Conservation (phyloP, 176 grass and related monocot species). For the Pharus latifolius region DNA sequence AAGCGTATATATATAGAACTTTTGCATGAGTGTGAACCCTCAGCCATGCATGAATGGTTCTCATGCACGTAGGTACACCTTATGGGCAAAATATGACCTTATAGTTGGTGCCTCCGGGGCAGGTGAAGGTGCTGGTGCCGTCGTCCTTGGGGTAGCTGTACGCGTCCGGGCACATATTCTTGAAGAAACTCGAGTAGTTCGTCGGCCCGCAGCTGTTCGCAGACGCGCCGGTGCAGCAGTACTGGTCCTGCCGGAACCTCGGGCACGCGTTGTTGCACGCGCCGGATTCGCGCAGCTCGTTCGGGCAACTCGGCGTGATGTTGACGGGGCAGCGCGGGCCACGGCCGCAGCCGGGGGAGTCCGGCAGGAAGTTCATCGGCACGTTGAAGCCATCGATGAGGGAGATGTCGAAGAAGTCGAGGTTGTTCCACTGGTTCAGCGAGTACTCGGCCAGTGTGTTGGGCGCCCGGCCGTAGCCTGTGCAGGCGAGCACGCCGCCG, state of each 20-base stretch:
- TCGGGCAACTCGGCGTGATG: slow-evolving; percentile 25
- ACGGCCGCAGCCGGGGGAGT: neutral
- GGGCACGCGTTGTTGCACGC: slow-evolving; percentile 42
- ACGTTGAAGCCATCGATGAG: slow-evolving; percentile 56
- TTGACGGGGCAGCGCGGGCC: slow-evolving; percentile 5
- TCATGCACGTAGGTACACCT: too few species aligned
- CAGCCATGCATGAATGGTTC: too few species aligned
- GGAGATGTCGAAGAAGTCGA: slow-evolving; percentile 52
- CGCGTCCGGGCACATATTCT: slow-evolving; percentile 27
- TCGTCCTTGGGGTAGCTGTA: slow-evolving; percentile 41
- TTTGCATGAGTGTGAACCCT: too few species aligned
- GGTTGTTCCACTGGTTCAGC: slow-evolving; percentile 6
- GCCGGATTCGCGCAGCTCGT: neutral
- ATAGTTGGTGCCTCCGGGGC: slow-evolving; percentile 33
- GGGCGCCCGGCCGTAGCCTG: slow-evolving; percentile 8
- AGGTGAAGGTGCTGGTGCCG: slow-evolving; percentile 14
- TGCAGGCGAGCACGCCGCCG: slow-evolving; percentile 25
- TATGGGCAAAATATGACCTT: slow-evolving; percentile 50
- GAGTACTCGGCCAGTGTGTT: slow-evolving; percentile 46
- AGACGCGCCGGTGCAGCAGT: slow-evolving; percentile 25
- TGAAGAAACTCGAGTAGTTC: slow-evolving; percentile 34
- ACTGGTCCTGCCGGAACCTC: slow-evolving; percentile 19
- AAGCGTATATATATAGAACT: too few species aligned
- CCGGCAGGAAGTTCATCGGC: slow-evolving; percentile 39
- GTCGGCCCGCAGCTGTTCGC: slow-evolving; percentile 8